A percentile compares a stretch with the other conserved stretches of the same genome.
Conservation (phyloP, 345 rosid genomes). For the Combretum micranthum region DNA sequence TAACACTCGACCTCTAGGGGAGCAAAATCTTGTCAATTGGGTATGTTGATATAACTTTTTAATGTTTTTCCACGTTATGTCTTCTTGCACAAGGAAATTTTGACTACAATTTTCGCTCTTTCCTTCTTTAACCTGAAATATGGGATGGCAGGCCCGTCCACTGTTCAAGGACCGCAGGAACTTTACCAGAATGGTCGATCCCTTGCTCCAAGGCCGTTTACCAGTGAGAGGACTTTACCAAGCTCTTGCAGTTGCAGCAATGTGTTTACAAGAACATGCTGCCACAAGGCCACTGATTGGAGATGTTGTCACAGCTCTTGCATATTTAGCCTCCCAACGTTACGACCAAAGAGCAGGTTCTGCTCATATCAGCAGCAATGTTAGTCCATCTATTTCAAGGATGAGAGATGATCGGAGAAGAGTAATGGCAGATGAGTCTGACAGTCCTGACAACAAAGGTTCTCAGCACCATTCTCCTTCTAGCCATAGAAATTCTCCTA, state of each 20-base stretch:
- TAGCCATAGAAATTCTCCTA: no score
- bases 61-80: background rate
- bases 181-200: constrained; percentile 74
- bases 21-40: constrained; percentile 90
- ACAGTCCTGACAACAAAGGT: constrained; percentile 38
- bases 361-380: constrained; percentile 8
- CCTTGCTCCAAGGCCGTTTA: constrained; percentile 59
- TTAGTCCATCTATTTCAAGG: no score
- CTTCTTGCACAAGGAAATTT: background rate
- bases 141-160: constrained; percentile 59
- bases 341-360: constrained; percentile 43
- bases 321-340: constrained; percentile 77
- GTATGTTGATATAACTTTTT: constrained; percentile 23
- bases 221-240: constrained; percentile 87
- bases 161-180: constrained; percentile 74
- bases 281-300: constrained; percentile 88
- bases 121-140: background rate
- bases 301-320: constrained; percentile 87
- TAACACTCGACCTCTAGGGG: constrained; percentile 72
- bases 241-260: constrained; percentile 93
- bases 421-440: constrained; percentile 16
- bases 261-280: constrained; percentile 97
- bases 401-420: no score
- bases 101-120: background rate
- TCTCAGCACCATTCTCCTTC: no score